Conservation (phyloP, 1,284 basidiomycete species). For the Wallemia mellicola region DNA sequence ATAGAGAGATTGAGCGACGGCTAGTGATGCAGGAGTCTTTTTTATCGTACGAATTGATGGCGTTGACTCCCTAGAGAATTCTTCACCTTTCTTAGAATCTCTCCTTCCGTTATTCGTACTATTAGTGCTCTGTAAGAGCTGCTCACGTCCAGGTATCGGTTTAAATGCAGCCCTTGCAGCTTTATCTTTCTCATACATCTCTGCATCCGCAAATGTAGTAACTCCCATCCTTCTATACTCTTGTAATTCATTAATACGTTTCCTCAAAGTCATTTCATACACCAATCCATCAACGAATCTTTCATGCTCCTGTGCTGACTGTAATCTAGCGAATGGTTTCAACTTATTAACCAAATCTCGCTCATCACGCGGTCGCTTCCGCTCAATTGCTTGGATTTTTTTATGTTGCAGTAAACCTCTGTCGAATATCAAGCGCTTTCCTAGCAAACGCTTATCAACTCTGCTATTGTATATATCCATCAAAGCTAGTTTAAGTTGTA, state of each 20-base stretch:
- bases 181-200: slow-evolving; percentile 49
- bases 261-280: slow-evolving; percentile 55
- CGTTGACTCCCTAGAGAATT: slow-evolving; percentile 8
- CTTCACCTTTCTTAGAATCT: background rate
- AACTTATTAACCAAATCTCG: slow-evolving; percentile 64
- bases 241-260: slow-evolving; percentile 62
- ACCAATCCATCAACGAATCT: slow-evolving; percentile 60
- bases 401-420: slow-evolving; percentile 76
- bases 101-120: background rate
- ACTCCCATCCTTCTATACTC: slow-evolving; percentile 58
- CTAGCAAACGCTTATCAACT: slow-evolving; percentile 58
- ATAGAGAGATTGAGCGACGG: slow-evolving; percentile 22
- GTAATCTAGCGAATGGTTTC: slow-evolving; percentile 70
- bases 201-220: slow-evolving; percentile 50
- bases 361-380: slow-evolving; percentile 70
- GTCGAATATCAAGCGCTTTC: slow-evolving; percentile 77
- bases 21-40: background rate
- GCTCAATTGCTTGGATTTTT: slow-evolving; percentile 70
- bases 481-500: slow-evolving; percentile 67
- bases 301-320: slow-evolving; percentile 78
- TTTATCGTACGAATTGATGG: slow-evolving; percentile 7
- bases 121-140: background rate
- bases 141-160: background rate
- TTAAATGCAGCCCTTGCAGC: slow-evolving; percentile 24
- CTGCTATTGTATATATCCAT: slow-evolving; percentile 78